phyloP scores from a whole-genome alignment of 2,329 filamentous ascomycete species.

The Aspergillus tanneri region DNA sequence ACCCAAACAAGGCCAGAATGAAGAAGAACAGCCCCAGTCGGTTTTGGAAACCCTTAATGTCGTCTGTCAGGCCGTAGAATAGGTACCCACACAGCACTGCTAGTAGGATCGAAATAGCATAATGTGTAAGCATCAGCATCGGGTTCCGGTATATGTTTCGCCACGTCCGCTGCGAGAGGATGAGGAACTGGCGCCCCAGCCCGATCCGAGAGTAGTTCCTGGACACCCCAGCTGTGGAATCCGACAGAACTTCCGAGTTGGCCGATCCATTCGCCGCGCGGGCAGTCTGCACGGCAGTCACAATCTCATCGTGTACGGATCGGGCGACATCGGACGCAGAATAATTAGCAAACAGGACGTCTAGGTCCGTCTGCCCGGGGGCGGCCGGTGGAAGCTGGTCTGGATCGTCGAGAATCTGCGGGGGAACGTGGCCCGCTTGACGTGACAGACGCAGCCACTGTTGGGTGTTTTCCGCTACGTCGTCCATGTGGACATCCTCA shows the following conservation, averaged over 20 bases:
- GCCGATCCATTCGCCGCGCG: conserved; percentile 65
- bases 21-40: conserved; percentile 97
- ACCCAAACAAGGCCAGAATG: conserved; percentile 89
- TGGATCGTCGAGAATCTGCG: conserved; percentile 68
- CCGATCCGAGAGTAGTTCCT: conserved; percentile 81
- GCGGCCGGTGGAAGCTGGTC: conserved; percentile 61
- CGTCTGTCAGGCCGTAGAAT: conserved; percentile 93
- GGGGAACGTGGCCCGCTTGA: conserved; percentile 54
- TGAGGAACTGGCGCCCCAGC: conserved; percentile 77
- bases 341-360: conserved; percentile 75
- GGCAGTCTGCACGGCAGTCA: conserved; percentile 64
- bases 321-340: conserved; percentile 72
- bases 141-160: conserved; percentile 96
- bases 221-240: conserved; percentile 58
- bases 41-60: conserved; percentile 97
- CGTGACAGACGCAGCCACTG: conserved; percentile 61
- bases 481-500: conserved; percentile 55
- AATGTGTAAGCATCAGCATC: conserved; percentile 97
- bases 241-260: conserved; percentile 55
- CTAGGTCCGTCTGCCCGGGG: conserved; percentile 70
- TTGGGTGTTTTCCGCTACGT: conserved; percentile 52
- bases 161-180: conserved; percentile 89
- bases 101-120: conserved; percentile 91
- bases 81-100: conserved; percentile 92
- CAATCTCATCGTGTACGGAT: conserved; percentile 74